phyloP scores from a whole-genome alignment of 306 rosid genomes.

The Citrullus mucosospermus region DNA sequence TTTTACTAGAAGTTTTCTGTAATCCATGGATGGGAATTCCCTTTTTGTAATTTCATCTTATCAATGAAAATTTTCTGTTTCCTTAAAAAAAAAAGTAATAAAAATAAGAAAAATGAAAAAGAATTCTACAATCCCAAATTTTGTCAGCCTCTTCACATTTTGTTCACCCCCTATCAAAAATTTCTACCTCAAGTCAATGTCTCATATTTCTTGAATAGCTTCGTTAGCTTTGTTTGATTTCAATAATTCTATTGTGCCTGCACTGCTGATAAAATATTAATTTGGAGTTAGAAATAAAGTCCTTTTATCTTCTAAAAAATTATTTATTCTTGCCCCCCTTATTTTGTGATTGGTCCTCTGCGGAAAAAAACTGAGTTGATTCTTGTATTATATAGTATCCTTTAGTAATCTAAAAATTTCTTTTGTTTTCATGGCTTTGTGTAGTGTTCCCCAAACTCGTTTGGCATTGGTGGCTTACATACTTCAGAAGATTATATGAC shows the following conservation, averaged over 20 bases:
- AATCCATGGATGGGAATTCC: no score
- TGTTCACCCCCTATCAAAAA: background rate
- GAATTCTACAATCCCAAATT: background rate
- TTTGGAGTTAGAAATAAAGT: background rate
- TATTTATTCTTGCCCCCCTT: background rate
- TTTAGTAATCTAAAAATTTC: background rate
- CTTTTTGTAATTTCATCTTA: no score
- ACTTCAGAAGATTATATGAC: background rate
- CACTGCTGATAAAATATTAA: background rate
- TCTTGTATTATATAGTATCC: background rate
- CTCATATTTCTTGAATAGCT: background rate
- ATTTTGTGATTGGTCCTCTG: background rate
- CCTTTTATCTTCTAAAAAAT: no score
- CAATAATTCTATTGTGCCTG: background rate
- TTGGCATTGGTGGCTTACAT: background rate
- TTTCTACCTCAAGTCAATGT: background rate
- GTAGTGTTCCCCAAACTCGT: conserved; percentile 23
- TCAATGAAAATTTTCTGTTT: no score
- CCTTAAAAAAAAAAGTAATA: no score
- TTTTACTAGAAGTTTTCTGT: no score
- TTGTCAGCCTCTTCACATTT: background rate
- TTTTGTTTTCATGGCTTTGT: background rate
- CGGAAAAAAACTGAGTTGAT: background rate
- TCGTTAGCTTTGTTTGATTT: background rate
- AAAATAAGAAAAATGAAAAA: no score